Evolutionary conservation across 768 basidiomycete species (phyloP), one percentile per base, ranked within the genome.

Genomic region (Gymnopilus dilepis): DNA sequence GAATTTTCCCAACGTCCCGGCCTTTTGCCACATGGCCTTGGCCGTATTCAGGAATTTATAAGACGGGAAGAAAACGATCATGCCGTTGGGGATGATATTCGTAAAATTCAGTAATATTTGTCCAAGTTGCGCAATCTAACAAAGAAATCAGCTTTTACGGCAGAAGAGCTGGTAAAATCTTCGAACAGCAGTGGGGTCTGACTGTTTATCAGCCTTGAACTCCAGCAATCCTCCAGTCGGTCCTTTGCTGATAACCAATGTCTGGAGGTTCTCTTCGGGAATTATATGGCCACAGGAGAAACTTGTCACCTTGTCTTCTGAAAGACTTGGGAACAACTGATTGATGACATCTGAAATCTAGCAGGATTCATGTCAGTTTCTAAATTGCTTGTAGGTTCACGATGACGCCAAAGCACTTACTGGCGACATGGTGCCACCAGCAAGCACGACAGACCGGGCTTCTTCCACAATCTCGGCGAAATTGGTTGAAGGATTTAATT

Each of bases 371-470:
- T 21, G 33, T 33, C 12, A 4, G 4, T 9, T 31, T 45, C 19
- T 42, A 3, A 33, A 19, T 13, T 13, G 17, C 2, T 31, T 37
- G n/a, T n/a, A 6, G 22, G 60, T 30, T 56, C 48, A n/a, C n/a
- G n/a, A n/a, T n/a, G 38, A 43, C 28, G 30, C 26, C 57, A 48
- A 47, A 15, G 12, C 45, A 68, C 77, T 56, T 76, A 97, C 94
- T n/a, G 97, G 97, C 6, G 95, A 94, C 97, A 99, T 98, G 0
- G 97, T 99, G 4, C 97, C 97, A 8, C 97, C 97, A 7, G 97
- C 97, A 38, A 99, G 79, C 28, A 99, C 77, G n/a, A 99, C 88
- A 2, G 91, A 84, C 37, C 94, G 79, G 1, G 95, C 94, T 24
- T 82, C 80, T 19, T 94, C 87, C 0, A 94, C 86, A 6, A 98